Evolutionary conservation across 139 green algal genomes (phyloP).

Genomic region (Dunaliella sp.): DNA sequence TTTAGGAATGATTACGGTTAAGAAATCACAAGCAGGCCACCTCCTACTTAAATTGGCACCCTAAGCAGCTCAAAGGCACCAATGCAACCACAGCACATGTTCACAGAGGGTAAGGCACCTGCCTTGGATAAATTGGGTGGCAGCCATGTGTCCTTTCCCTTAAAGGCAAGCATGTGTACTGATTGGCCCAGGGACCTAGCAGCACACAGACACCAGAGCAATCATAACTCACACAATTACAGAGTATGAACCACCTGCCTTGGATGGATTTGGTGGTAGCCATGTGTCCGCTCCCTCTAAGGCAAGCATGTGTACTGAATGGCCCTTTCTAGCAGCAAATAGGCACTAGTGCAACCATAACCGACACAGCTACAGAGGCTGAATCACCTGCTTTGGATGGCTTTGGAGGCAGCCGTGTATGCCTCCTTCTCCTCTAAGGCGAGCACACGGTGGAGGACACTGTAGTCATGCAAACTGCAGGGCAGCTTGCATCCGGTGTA

Average conservation of each 20-base stretch:
- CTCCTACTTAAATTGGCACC: no score
- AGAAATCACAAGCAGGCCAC: no score
- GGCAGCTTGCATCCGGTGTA: no score
- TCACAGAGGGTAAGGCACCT: not conserved
- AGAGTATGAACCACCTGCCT: not conserved
- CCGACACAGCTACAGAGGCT: not conserved
- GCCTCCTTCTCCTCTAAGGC: constrained; percentile 23
- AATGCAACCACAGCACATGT: not conserved
- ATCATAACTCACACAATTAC: not conserved
- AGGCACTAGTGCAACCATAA: not conserved
- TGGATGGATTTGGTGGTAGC: not conserved
- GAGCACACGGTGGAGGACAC: constrained; percentile 12
- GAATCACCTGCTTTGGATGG: not conserved
- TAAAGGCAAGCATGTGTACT: constrained; percentile 14
- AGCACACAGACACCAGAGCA: not conserved
- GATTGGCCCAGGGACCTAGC: no score
- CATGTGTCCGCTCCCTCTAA: constrained; percentile 18
- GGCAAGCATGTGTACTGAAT: no score
- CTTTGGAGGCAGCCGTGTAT: not conserved
- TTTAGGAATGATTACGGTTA: no score
- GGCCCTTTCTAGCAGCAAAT: not conserved
- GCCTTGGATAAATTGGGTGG: not conserved
- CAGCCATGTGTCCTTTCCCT: constrained; percentile 12
- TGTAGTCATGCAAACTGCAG: constrained; percentile 11
- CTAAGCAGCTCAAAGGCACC: not conserved